A percentile compares a stretch with the other conserved stretches of the same genome.
Evolutionary conservation across 2,329 filamentous ascomycete genomes (phyloP).

Genomic region (Colletotrichum sp.): DNA sequence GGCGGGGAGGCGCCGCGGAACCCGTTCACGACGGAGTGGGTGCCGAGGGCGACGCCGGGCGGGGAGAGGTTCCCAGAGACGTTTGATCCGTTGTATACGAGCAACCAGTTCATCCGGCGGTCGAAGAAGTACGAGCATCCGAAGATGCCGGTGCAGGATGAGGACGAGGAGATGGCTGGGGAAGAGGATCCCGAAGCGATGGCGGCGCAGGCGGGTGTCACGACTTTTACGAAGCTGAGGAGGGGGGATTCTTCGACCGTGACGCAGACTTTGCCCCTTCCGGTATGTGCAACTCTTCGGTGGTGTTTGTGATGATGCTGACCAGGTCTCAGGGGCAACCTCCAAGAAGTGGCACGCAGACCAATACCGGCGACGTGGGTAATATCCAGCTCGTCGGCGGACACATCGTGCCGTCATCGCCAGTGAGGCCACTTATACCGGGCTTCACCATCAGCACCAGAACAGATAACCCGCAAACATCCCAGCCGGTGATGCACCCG

Average conservation of each 20-base stretch:
- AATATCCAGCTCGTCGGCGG: background rate
- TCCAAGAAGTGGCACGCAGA: background rate
- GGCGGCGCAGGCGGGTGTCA: background rate
- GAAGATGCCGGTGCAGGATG: background rate
- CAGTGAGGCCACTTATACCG: background rate
- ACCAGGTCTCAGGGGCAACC: background rate
- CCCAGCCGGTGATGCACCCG: background rate
- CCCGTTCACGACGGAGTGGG: conserved; percentile 22
- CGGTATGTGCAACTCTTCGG: background rate
- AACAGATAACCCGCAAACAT: background rate
- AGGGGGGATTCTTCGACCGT: background rate
- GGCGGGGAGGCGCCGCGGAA: conserved; percentile 14
- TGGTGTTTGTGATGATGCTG: background rate
- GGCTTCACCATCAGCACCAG: background rate
- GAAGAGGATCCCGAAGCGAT: background rate
- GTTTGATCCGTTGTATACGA: conserved; percentile 15
- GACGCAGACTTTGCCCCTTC: background rate
- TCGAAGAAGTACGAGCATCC: background rate
- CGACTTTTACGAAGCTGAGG: background rate
- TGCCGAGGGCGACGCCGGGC: background rate
- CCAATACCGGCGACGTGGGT: background rate
- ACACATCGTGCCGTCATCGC: background rate
- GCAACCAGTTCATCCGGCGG: conserved; percentile 18
- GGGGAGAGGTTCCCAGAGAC: background rate
- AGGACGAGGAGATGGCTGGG: background rate